Evolutionary conservation across 768 basidiomycete species (phyloP).

Genomic region (Boletellus emodensis): DNA sequence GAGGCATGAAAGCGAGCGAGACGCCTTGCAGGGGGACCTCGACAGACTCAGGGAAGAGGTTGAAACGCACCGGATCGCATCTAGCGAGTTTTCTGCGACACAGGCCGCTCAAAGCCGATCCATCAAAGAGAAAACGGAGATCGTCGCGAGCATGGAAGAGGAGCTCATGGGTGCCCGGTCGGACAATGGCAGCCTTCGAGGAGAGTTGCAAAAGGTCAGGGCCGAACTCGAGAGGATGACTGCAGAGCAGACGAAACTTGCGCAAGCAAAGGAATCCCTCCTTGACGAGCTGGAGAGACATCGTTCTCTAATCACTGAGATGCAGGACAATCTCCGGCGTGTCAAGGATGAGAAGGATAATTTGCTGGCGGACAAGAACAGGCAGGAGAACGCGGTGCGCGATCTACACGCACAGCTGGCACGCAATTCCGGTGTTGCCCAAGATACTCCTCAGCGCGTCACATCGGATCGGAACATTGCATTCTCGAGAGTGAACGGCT

Average conservation of each 20-base stretch:
- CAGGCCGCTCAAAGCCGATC: slow-evolving; percentile 44
- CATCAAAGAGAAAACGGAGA: slow-evolving; percentile 46
- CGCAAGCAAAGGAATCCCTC: slow-evolving; percentile 70
- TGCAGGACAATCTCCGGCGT: slow-evolving; percentile 73
- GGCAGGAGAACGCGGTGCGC: slow-evolving; percentile 63
- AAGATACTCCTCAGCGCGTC: slow-evolving; percentile 47
- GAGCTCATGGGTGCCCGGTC: slow-evolving; percentile 41
- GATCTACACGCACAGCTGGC: slow-evolving; percentile 74
- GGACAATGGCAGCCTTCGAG: slow-evolving; percentile 41
- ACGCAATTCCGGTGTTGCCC: slow-evolving; percentile 41
- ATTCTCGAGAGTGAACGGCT: slow-evolving; percentile 54
- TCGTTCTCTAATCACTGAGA: slow-evolving; percentile 69
- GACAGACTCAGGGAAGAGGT: slow-evolving; percentile 50
- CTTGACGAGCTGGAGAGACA: slow-evolving; percentile 74
- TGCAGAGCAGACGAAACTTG: slow-evolving; percentile 56
- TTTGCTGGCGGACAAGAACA: slow-evolving; percentile 67
- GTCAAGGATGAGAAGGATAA: slow-evolving; percentile 80
- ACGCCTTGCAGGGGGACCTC: slow-evolving; percentile 41
- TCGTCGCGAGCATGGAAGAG: slow-evolving; percentile 46
- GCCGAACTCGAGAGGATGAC: slow-evolving; percentile 58
- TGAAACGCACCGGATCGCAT: slow-evolving; percentile 43
- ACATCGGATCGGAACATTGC: slow-evolving; percentile 48
- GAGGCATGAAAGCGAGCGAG: slow-evolving; percentile 20
- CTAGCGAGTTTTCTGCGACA: slow-evolving; percentile 39
- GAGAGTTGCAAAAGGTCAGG: slow-evolving; percentile 45